These are phyloP conservation scores for Allium fistulosum DNA, from an alignment of 106 monocot species.

Conservation along the genomic window DNA sequence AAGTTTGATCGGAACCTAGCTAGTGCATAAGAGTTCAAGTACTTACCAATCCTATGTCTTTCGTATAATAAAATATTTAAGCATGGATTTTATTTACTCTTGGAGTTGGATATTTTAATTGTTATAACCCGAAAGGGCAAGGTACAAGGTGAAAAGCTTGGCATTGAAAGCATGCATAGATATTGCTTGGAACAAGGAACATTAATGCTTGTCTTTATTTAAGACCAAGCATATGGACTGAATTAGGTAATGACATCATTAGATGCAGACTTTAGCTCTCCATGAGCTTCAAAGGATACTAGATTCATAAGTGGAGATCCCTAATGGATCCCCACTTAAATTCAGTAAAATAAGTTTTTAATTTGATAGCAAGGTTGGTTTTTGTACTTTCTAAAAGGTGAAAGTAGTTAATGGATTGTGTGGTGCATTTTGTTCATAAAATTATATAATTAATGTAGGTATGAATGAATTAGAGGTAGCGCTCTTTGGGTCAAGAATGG, in stretches of 20 bases:
- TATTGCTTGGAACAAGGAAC: neutral
- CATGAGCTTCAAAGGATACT: neutral
- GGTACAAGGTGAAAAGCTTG: neutral
- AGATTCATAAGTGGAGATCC: slow-evolving; percentile 1
- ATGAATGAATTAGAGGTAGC: no score
- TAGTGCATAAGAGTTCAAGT: no score
- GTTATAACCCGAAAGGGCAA: neutral
- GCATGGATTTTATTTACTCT: no score
- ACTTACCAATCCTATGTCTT: no score
- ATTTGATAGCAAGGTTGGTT: neutral
- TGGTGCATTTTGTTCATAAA: no score
- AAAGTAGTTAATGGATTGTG: no score
- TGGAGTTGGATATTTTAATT: no score
- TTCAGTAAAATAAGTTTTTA: neutral
- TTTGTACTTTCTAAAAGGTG: neutral
- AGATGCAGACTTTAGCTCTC: slow-evolving; percentile 5
- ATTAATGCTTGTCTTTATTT: neutral
- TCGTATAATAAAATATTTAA: no score
- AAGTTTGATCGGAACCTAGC: no score
- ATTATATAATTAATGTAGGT: no score
- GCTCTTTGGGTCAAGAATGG: no score
- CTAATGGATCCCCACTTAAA: neutral
- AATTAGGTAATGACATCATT: neutral
- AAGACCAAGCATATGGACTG: neutral
- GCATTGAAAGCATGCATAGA: neutral